These are phyloP conservation scores for Antitrichia curtipendula DNA, from an alignment of 225 moss, liverwort and hornwort genomes.

Conservation along the genomic window DNA sequence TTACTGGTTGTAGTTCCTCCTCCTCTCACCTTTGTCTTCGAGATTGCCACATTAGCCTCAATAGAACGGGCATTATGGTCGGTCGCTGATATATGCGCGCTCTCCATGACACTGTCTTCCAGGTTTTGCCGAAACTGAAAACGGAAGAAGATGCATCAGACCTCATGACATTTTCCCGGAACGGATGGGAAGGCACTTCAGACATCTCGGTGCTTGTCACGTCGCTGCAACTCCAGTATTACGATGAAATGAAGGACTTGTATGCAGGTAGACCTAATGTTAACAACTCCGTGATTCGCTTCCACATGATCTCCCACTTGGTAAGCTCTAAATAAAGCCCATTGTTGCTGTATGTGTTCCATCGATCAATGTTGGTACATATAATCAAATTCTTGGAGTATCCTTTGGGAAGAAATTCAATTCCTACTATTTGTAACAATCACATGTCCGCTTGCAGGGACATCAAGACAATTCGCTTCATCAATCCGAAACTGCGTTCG, in stretches of 20 bases:
- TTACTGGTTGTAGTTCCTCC: background rate
- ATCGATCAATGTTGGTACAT: no score
- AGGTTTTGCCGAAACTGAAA: slow-evolving; percentile 31
- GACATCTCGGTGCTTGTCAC: slow-evolving; percentile 37
- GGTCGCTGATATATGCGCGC: background rate
- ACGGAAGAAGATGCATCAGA: slow-evolving; percentile 5
- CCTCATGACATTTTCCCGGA: slow-evolving; percentile 2
- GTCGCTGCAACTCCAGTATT: slow-evolving; percentile 45
- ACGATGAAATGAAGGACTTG: slow-evolving; percentile 44
- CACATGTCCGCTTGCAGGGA: background rate
- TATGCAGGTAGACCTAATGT: slow-evolving; percentile 29
- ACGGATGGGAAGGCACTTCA: slow-evolving; percentile 4
- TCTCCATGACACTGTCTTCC: background rate
- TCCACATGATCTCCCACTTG: slow-evolving; percentile 55
- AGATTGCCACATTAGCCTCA: background rate
- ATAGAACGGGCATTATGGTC: background rate
- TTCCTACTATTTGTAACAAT: background rate
- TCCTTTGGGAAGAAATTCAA: background rate
- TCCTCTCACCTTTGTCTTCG: background rate
- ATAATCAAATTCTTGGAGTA: background rate
- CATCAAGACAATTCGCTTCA: slow-evolving; percentile 15
- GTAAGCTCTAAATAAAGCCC: background rate
- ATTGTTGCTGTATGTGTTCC: background rate
- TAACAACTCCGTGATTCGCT: slow-evolving; percentile 34
- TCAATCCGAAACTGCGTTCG: slow-evolving; percentile 35